Conservation (phyloP, 2,329 filamentous ascomycete genomes). For the Aaosphaeria arxii region DNA sequence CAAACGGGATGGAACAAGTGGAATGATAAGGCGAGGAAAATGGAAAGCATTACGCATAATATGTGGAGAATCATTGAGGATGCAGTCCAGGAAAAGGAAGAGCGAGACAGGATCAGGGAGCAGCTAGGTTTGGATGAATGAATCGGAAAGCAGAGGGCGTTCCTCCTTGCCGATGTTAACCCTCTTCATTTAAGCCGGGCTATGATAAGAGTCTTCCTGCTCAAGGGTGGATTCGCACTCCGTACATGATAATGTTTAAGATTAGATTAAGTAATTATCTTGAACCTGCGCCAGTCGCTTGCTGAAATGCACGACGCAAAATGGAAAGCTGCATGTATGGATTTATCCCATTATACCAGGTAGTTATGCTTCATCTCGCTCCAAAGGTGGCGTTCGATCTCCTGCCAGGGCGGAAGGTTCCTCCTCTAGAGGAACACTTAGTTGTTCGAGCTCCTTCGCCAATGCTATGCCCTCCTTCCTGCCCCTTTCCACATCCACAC, state of each 20-base stretch:
- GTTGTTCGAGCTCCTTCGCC: conserved; percentile 33
- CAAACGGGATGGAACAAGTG: conserved; percentile 48
- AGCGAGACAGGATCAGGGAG: conserved; percentile 51
- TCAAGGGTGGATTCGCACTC: too few species aligned
- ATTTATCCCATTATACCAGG: too few species aligned
- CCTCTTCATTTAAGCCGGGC: conserved; percentile 10
- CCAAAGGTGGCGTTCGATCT: conserved; percentile 1
- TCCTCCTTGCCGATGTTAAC: conserved; percentile 15
- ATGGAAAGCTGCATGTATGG: too few species aligned
- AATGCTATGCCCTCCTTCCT: conserved; percentile 41
- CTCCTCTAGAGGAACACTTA: conserved; percentile 11
- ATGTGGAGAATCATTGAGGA: conserved; percentile 52
- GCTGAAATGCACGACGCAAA: too few species aligned
- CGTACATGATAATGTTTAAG: too few species aligned
- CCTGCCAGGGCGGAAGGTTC: conserved; percentile 10
- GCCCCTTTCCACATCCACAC: conserved; percentile 73
- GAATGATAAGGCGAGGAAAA: conserved; percentile 32
- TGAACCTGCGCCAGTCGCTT: too few species aligned
- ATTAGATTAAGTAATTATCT: too few species aligned
- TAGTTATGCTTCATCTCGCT: too few species aligned
- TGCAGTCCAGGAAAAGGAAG: conserved; percentile 46
- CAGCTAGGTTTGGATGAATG: conserved; percentile 35
- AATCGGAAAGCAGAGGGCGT: neutral
- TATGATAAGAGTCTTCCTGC: too few species aligned
- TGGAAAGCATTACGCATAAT: conserved; percentile 50